Evolutionary conservation across 768 basidiomycete genomes (phyloP).

Genomic region (Exidia glandulosa): DNA sequence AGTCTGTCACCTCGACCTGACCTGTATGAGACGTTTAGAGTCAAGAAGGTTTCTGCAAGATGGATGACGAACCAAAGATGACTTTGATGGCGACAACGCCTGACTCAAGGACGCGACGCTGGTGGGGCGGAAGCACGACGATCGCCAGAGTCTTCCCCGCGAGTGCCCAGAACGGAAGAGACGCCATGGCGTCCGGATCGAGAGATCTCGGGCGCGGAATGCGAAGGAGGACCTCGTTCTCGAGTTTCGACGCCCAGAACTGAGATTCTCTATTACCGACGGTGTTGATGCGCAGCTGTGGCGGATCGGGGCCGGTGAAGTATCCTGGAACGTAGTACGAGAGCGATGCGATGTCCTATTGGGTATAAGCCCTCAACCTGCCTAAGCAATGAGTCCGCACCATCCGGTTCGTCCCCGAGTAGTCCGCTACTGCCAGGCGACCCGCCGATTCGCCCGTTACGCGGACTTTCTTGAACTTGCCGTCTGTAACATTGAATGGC

Average conservation of each 20-base stretch:
- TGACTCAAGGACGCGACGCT: background rate
- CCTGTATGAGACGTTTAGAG: background rate
- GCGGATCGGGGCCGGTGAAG: constrained; percentile 13
- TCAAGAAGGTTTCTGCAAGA: background rate
- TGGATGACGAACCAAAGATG: constrained; percentile 9
- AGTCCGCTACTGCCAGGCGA: constrained; percentile 10
- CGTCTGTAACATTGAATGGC: constrained; percentile 4
- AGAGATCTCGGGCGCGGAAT: constrained; percentile 11
- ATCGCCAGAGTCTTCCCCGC: constrained; percentile 12
- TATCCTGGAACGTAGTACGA: constrained; percentile 22
- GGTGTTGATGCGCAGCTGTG: constrained; percentile 8
- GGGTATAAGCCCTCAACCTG: background rate
- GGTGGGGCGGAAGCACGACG: constrained; percentile 12
- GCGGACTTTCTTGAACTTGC: constrained; percentile 10
- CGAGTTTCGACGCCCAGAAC: constrained; percentile 3
- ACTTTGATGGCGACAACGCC: constrained; percentile 10
- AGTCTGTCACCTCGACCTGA: background rate
- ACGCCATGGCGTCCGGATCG: constrained; percentile 1
- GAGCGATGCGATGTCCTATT: constrained; percentile 17
- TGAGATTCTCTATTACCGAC: background rate
- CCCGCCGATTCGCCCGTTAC: constrained; percentile 12
- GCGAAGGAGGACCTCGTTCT: constrained; percentile 14
- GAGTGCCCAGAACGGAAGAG: constrained; percentile 9
- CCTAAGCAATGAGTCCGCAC: background rate
- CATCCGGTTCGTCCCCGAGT: background rate